Percentiles rank a stretch among this genome's conserved stretches.
phyloP scores from a whole-genome alignment of 768 basidiomycete species.

The Calvatia gigantea region DNA sequence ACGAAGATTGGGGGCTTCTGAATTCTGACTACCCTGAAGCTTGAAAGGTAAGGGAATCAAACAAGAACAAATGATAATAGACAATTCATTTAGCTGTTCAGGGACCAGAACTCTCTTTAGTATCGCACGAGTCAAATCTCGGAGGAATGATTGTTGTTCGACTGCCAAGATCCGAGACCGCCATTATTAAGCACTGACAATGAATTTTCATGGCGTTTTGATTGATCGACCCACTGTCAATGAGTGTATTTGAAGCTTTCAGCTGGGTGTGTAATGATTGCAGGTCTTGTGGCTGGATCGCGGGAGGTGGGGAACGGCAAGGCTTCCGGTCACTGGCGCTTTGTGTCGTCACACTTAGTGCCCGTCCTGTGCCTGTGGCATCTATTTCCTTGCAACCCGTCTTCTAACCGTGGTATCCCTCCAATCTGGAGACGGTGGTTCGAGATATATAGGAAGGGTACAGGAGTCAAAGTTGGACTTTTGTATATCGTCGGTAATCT shows the following conservation, averaged over 20 bases:
- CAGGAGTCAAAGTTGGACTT: too few species aligned
- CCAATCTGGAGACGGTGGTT: too few species aligned
- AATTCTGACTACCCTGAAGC: not conserved
- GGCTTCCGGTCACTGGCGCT: not conserved
- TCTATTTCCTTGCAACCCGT: not conserved
- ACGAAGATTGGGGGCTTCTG: not conserved
- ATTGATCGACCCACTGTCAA: not conserved
- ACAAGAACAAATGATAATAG: conserved; percentile 6
- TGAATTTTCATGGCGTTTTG: not conserved
- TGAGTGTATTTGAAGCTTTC: not conserved
- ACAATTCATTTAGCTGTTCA: not conserved
- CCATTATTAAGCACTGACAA: not conserved
- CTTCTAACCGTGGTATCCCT: too few species aligned
- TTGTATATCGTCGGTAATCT: too few species aligned
- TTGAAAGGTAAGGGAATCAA: conserved; percentile 1
- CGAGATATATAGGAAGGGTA: too few species aligned
- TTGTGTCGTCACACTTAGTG: not conserved
- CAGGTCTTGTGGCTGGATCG: not conserved
- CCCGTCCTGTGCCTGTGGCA: not conserved
- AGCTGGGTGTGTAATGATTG: not conserved
- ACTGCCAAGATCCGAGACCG: not conserved
- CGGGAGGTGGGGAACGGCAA: not conserved
- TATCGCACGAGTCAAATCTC: not conserved
- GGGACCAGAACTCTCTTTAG: not conserved
- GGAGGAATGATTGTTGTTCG: not conserved